Percentiles rank a stretch among this genome's conserved stretches.
Evolutionary conservation across 2,329 filamentous ascomycete species (phyloP).

Genomic region (Metarhizium brunneum): DNA sequence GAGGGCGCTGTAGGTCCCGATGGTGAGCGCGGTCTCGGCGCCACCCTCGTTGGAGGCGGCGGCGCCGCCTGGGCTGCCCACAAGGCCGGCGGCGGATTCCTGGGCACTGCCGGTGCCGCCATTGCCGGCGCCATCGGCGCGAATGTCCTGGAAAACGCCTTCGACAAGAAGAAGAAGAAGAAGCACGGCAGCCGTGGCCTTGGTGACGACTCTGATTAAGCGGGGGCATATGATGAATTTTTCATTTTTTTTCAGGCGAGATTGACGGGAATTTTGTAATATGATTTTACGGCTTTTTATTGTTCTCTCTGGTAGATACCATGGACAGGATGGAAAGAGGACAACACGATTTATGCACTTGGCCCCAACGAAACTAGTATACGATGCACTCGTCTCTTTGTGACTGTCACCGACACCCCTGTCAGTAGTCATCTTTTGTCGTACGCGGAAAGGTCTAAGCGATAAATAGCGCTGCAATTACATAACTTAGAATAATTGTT

Average conservation of each 20-base stretch:
- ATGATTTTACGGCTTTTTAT: not conserved
- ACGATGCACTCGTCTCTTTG: not conserved
- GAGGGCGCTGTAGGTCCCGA: conserved; percentile 21
- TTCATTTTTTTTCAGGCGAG: not conserved
- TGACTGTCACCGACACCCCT: not conserved
- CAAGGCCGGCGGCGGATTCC: conserved; percentile 40
- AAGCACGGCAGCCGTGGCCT: conserved; percentile 11
- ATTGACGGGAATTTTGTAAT: not conserved
- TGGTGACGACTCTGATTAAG: conserved; percentile 18
- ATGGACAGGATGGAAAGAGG: not conserved
- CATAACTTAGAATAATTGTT: no score
- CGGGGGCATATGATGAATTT: not conserved
- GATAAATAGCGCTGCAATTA: no score
- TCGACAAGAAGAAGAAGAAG: conserved; percentile 27
- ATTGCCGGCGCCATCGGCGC: conserved; percentile 46
- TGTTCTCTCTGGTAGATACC: not conserved
- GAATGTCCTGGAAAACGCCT: conserved; percentile 37
- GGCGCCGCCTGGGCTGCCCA: conserved; percentile 46
- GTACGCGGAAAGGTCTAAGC: no score
- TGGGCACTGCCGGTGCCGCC: conserved; percentile 41
- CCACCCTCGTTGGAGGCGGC: conserved; percentile 42
- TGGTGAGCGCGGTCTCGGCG: conserved; percentile 46
- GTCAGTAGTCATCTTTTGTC: no score
- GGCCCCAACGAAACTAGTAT: no score
- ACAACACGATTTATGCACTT: not conserved